phyloP scores from a whole-genome alignment of 1,284 basidiomycete species.

The Trichosporon asahii region DNA sequence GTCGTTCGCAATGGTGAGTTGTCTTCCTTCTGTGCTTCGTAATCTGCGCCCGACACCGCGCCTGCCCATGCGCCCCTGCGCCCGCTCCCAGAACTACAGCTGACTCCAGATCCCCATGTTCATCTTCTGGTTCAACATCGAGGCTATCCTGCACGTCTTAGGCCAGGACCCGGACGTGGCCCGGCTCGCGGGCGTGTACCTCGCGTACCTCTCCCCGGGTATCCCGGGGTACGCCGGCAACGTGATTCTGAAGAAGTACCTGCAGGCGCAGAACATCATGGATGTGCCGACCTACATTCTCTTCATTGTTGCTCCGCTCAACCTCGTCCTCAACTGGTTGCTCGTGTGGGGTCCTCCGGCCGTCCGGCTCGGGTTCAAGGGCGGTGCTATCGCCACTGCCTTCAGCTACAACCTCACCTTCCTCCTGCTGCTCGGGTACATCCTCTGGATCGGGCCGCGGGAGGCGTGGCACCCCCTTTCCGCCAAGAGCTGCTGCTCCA shows the following conservation, averaged over 20 bases:
- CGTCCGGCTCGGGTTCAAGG: slow-evolving; percentile 81
- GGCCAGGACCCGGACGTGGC: slow-evolving; percentile 83
- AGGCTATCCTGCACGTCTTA: slow-evolving; percentile 69
- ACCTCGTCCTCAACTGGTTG: slow-evolving; percentile 75
- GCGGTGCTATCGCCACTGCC: slow-evolving; percentile 85
- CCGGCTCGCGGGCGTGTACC: slow-evolving; percentile 68
- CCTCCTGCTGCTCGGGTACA: slow-evolving; percentile 64
- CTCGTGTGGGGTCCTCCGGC: slow-evolving; percentile 81
- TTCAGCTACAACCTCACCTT: slow-evolving; percentile 80
- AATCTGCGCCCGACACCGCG: not conserved
- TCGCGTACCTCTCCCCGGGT: slow-evolving; percentile 73
- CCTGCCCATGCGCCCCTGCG: slow-evolving; percentile 46
- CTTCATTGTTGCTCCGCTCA: slow-evolving; percentile 78
- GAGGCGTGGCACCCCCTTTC: slow-evolving; percentile 81
- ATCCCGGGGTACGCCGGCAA: slow-evolving; percentile 71
- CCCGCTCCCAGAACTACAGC: not conserved
- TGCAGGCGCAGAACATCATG: slow-evolving; percentile 85
- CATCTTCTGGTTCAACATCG: slow-evolving; percentile 70
- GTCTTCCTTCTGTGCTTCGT: not conserved
- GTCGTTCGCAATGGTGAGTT: slow-evolving; percentile 52
- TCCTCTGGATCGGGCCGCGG: slow-evolving; percentile 66
- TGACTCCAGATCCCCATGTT: slow-evolving; percentile 44
- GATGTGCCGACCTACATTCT: slow-evolving; percentile 81
- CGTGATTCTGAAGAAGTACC: slow-evolving; percentile 59
- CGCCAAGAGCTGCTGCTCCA: slow-evolving; percentile 62